Evolutionary conservation across 768 basidiomycete genomes (phyloP).

Genomic region (Boletus vermiculosoides): DNA sequence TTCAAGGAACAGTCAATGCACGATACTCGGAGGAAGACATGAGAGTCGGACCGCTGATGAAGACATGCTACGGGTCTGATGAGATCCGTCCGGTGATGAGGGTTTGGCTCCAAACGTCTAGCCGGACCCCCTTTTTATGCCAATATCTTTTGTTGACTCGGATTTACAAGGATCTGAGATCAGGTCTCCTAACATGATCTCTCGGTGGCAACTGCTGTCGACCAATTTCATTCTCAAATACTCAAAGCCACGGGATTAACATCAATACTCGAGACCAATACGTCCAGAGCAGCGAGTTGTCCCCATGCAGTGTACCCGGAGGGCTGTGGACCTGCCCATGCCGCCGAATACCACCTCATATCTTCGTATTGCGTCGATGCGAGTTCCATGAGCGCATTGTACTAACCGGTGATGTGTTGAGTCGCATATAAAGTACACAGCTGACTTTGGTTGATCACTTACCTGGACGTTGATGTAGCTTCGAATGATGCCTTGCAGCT

Average conservation of each 20-base stretch:
- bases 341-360: constrained; percentile 10
- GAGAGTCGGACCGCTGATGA: constrained; percentile 6
- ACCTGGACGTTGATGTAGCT: constrained; percentile 56
- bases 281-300: constrained; percentile 14
- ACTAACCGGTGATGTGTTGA: neutral
- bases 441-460: neutral
- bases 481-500: constrained; percentile 41
- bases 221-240: neutral
- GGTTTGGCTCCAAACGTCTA: neutral
- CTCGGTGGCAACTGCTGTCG: neutral
- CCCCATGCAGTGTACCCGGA: constrained; percentile 5
- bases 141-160: neutral
- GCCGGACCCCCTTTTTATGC: neutral
- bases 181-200: neutral
- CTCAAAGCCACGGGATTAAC: neutral
- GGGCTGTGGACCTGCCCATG: constrained; percentile 9
- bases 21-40: neutral
- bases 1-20: neutral
- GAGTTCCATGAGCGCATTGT: constrained; percentile 12
- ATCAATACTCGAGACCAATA: constrained; percentile 12
- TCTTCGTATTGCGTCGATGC: neutral
- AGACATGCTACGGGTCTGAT: constrained; percentile 5
- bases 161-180: neutral
- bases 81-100: neutral
- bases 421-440: too few species aligned